Conservation (phyloP, 345 rosid genomes). For the Chamaenerion angustifolium region DNA sequence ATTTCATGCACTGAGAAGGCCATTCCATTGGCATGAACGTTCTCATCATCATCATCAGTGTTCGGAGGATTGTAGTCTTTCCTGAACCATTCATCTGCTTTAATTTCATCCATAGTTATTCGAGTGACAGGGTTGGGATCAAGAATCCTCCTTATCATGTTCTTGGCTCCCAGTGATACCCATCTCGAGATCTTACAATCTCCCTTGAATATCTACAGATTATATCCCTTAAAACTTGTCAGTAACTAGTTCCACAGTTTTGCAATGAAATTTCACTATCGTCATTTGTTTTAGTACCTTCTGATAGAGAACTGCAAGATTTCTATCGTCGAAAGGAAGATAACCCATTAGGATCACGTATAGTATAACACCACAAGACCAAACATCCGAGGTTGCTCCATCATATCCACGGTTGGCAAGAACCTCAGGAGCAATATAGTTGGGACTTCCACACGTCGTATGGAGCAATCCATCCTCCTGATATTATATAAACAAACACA, state of each 20-base stretch:
- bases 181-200: slow-evolving; percentile 67
- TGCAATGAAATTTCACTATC: background rate
- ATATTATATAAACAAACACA: slow-evolving; percentile 1
- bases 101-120: slow-evolving; percentile 48
- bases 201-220: slow-evolving; percentile 71
- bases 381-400: slow-evolving; percentile 78
- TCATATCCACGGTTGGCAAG: slow-evolving; percentile 78
- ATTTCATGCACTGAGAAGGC: slow-evolving; percentile 39
- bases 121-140: slow-evolving; percentile 71
- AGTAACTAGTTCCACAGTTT: background rate
- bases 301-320: slow-evolving; percentile 83
- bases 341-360: slow-evolving; percentile 75
- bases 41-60: slow-evolving; percentile 62
- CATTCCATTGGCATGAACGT: slow-evolving; percentile 31
- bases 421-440: slow-evolving; percentile 93
- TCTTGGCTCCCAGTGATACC: slow-evolving; percentile 68
- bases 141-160: slow-evolving; percentile 58
- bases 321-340: slow-evolving; percentile 93
- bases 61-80: slow-evolving; percentile 47
- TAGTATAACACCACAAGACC: slow-evolving; percentile 92
- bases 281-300: slow-evolving; percentile 35
- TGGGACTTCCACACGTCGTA: slow-evolving; percentile 98
- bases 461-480: slow-evolving; percentile 88
- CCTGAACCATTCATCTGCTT: slow-evolving; percentile 68
- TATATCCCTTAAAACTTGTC: slow-evolving; percentile 1